Evolutionary conservation across 805 yeast genomes (phyloP), one percentile per base, ranked within the genome.

Genomic region (Starmerella bombi): DNA sequence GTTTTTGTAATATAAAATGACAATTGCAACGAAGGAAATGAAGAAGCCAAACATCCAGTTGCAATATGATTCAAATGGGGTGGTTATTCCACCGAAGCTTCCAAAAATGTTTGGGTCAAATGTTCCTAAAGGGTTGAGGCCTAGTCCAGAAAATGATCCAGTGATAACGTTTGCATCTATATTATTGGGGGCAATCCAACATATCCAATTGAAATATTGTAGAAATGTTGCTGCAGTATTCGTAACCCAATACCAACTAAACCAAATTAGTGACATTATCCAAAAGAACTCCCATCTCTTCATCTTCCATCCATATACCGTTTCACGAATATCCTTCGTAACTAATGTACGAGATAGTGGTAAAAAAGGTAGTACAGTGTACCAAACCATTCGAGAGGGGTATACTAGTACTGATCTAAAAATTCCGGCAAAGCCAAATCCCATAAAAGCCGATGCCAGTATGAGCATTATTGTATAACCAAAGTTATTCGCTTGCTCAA

Each of bases 161-260:
- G 78, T 76, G 32, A 79, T 61, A 37, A 74, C 74, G 45, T 75
- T 75, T 5, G 71, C 69, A 31, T 70, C 63, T 43, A 74, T 70
- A 52, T 75, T 75, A 46, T 75, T 55, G 16, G 37, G 71, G 33
- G 40, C 75, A 72, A 43, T 41, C 78, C 79, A 74, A 3, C 71
- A 64, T 49, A 71, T 63, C 80, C 80, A 75, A 49, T 66, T 70
- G 58, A 80, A 78, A 50, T 70, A 70, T 0, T 75, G 66, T 41
- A 79, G 64, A 2, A 74, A 82, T 14, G 64, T 61, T 60, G 76
- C 76, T 19, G 80, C 61, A 52, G 64, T 77, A 41, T 76, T 79
- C 3, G 84, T 83, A 48, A 79, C 59, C 75, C 79, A 77, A 52
- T 72, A 73, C 70, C 76, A 77, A 3, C 67, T 46, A 49, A 75